Percentiles rank a stretch among this genome's conserved stretches.
These are phyloP conservation scores for Daldinia grandis DNA, from an alignment of 495 filamentous ascomycete genomes.

Conservation along the genomic window DNA sequence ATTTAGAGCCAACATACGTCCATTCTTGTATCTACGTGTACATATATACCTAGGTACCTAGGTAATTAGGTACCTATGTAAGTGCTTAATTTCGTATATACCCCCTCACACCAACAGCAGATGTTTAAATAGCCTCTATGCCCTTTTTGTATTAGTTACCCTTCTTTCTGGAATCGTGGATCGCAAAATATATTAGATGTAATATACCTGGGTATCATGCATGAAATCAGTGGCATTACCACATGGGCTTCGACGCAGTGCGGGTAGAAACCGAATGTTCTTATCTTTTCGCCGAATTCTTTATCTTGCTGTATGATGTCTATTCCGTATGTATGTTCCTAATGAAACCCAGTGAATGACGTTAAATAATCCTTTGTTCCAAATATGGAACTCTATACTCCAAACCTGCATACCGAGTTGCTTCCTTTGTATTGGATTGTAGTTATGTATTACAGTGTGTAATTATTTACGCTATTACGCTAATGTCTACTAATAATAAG, in stretches of 20 bases:
- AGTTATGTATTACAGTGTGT: background rate
- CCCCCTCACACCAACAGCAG: background rate
- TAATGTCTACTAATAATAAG: background rate
- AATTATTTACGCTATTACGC: background rate
- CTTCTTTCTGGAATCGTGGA: background rate
- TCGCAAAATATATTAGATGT: background rate
- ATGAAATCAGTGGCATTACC: constrained; percentile 3
- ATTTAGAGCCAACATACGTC: background rate
- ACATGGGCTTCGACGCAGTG: background rate
- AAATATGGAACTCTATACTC: background rate
- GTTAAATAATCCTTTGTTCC: background rate
- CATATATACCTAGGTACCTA: background rate
- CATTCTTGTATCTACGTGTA: background rate
- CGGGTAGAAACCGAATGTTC: background rate
- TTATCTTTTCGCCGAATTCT: background rate
- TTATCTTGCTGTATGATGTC: background rate
- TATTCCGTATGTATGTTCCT: background rate
- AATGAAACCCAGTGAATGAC: background rate
- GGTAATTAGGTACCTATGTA: too few species aligned
- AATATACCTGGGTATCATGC: background rate
- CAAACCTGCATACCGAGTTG: background rate
- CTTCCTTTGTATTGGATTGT: background rate
- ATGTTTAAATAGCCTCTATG: background rate
- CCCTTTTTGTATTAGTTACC: background rate
- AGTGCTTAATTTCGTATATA: constrained; percentile 1